phyloP scores from a whole-genome alignment of 1,139 yeast genomes.

The Wickerhamiella infanticola region DNA sequence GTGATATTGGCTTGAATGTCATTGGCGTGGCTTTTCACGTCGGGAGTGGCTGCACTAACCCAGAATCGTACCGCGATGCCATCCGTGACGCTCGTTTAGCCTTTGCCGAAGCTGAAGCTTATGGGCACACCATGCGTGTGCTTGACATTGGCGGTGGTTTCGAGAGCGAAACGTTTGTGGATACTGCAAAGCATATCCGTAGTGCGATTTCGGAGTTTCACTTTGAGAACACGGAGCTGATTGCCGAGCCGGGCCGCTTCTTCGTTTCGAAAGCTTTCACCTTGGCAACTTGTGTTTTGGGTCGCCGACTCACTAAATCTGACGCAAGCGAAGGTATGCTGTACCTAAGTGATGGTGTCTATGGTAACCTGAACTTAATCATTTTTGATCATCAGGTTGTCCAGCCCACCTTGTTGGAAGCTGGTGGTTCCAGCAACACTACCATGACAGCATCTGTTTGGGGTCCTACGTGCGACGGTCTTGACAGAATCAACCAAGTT shows the following conservation, averaged over 20 bases:
- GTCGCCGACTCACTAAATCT: conserved; percentile 39
- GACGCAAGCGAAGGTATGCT: conserved; percentile 30
- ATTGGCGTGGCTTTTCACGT: conserved; percentile 91
- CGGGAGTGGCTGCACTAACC: conserved; percentile 74
- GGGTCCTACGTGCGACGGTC: conserved; percentile 98
- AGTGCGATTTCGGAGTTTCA: conserved; percentile 27
- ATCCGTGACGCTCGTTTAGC: conserved; percentile 49
- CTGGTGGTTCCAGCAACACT: conserved; percentile 16
- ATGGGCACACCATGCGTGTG: conserved; percentile 36
- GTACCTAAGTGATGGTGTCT: conserved; percentile 88
- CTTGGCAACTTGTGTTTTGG: conserved; percentile 70
- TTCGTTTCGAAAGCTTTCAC: conserved; percentile 80
- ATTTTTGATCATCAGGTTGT: conserved; percentile 86
- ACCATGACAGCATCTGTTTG: conserved; percentile 38
- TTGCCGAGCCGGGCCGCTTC: conserved; percentile 93
- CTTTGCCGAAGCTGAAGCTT: conserved; percentile 41
- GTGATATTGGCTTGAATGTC: conserved; percentile 43
- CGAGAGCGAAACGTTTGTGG: conserved; percentile 46
- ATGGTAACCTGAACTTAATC: conserved; percentile 89
- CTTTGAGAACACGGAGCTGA: conserved; percentile 27
- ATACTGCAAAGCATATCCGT: conserved; percentile 46
- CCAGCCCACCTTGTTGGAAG: conserved; percentile 46
- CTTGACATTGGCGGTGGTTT: conserved; percentile 96
- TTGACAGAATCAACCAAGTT: conserved; percentile 60
- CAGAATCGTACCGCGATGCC: conserved; percentile 59